phyloP scores from a whole-genome alignment of 768 basidiomycete genomes.

The Tylopilus sp. region DNA sequence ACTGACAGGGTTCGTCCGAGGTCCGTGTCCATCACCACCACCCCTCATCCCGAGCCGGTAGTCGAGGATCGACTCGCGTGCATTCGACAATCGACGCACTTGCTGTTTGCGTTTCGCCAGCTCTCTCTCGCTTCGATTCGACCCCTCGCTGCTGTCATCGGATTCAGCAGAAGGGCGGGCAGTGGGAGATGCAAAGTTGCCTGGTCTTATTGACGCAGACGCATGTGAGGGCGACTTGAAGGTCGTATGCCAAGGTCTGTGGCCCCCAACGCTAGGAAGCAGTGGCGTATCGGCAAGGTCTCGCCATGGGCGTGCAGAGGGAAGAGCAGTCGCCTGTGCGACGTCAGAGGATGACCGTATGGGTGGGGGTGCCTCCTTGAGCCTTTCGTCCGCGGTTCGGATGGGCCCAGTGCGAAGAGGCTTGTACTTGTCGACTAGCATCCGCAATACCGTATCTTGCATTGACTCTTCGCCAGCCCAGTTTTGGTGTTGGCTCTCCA shows the following conservation, averaged over 20 bases:
- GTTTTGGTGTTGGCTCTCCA: slow-evolving; percentile 53
- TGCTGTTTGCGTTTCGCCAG: slow-evolving; percentile 47
- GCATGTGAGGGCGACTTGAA: slow-evolving; percentile 60
- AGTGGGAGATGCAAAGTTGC: slow-evolving; percentile 37
- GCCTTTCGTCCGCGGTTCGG: slow-evolving; percentile 61
- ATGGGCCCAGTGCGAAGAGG: slow-evolving; percentile 64
- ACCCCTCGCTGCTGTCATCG: slow-evolving; percentile 35
- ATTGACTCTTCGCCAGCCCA: slow-evolving; percentile 78
- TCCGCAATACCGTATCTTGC: slow-evolving; percentile 69
- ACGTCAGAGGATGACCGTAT: slow-evolving; percentile 23
- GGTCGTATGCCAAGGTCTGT: slow-evolving; percentile 68
- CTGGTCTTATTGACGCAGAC: slow-evolving; percentile 50
- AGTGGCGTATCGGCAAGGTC: slow-evolving; percentile 42
- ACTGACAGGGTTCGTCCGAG: slow-evolving; percentile 51
- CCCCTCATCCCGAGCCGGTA: slow-evolving; percentile 61
- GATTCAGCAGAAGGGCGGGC: slow-evolving; percentile 9
- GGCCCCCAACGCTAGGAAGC: slow-evolving; percentile 51
- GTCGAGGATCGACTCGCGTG: slow-evolving; percentile 72
- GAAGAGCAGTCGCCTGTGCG: not conserved
- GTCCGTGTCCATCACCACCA: slow-evolving; percentile 1
- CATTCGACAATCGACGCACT: slow-evolving; percentile 55
- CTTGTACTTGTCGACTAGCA: slow-evolving; percentile 87
- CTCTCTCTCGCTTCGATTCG: slow-evolving; percentile 45
- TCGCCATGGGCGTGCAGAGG: slow-evolving; percentile 3
- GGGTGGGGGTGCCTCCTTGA: slow-evolving; percentile 48